Evolutionary conservation across 2,329 filamentous ascomycete species (phyloP).

Genomic region (Fusarium duplospermum): DNA sequence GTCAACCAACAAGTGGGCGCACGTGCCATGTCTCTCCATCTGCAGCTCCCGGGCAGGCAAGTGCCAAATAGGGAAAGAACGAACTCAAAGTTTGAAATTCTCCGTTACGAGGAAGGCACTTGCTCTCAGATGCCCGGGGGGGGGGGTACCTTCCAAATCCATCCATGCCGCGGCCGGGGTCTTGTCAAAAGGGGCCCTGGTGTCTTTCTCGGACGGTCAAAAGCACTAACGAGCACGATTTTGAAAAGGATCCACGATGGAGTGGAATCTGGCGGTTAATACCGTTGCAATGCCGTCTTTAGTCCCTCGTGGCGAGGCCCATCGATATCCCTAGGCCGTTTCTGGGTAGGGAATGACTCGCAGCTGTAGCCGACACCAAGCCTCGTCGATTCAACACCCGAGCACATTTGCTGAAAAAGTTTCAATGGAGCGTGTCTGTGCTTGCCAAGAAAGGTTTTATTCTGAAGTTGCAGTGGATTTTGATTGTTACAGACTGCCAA

Average conservation of each 20-base stretch:
- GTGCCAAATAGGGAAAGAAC: constrained; percentile 28
- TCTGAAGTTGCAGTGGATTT: background rate
- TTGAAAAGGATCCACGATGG: background rate
- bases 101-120: constrained; percentile 11
- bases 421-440: background rate
- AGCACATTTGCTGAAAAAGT: background rate
- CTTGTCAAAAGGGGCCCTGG: background rate
- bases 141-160: constrained; percentile 30
- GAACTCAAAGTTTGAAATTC: constrained; percentile 15
- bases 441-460: background rate
- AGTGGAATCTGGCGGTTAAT: background rate
- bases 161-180: constrained; percentile 39
- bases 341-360: background rate
- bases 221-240: background rate
- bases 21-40: constrained; percentile 18
- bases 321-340: background rate
- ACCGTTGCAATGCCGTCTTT: background rate
- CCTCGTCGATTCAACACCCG: background rate
- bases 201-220: background rate
- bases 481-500: background rate
- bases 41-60: background rate
- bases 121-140: background rate
- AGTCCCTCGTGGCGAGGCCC: background rate
- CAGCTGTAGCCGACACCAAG: background rate
- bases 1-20: constrained; percentile 16